These are phyloP conservation scores for Barnettozyma populi DNA, from an alignment of 805 yeast genomes.

Conservation along the genomic window DNA sequence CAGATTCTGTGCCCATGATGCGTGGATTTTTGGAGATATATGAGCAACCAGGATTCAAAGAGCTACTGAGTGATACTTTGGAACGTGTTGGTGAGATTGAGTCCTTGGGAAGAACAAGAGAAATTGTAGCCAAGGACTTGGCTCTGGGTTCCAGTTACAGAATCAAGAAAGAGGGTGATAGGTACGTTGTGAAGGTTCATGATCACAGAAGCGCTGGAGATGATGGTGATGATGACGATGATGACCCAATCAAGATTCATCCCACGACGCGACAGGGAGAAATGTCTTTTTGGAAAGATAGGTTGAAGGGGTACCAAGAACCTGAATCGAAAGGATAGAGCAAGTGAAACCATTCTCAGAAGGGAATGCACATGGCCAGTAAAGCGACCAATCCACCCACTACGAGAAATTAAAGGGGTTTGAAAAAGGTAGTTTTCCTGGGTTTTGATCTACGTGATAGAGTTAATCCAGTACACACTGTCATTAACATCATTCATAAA, in stretches of 20 bases:
- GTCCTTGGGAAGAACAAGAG: conserved; percentile 72
- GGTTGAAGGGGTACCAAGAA: conserved; percentile 12
- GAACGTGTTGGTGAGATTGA: conserved; percentile 73
- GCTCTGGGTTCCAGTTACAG: conserved; percentile 43
- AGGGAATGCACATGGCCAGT: neutral
- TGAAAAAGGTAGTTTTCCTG: too few relatives aligned
- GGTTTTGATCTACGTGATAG: neutral
- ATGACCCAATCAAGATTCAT: conserved; percentile 20
- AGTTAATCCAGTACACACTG: neutral
- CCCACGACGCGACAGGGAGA: conserved; percentile 25
- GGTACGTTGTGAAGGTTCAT: conserved; percentile 11
- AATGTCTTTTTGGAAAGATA: conserved; percentile 21
- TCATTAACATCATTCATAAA: neutral
- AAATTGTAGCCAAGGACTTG: conserved; percentile 66
- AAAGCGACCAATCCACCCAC: neutral
- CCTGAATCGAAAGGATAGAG: neutral
- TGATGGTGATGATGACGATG: conserved; percentile 20
- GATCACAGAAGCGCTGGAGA: neutral
- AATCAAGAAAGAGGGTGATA: conserved; percentile 20
- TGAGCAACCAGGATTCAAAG: conserved; percentile 63
- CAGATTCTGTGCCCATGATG: conserved; percentile 88
- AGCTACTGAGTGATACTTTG: conserved; percentile 56
- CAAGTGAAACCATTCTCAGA: neutral
- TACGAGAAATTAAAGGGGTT: too few relatives aligned
- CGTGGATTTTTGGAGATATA: conserved; percentile 79